These are phyloP conservation scores for Incumbomyces delicatus DNA, from an alignment of 2,329 filamentous ascomycete species.

Conservation along the genomic window DNA sequence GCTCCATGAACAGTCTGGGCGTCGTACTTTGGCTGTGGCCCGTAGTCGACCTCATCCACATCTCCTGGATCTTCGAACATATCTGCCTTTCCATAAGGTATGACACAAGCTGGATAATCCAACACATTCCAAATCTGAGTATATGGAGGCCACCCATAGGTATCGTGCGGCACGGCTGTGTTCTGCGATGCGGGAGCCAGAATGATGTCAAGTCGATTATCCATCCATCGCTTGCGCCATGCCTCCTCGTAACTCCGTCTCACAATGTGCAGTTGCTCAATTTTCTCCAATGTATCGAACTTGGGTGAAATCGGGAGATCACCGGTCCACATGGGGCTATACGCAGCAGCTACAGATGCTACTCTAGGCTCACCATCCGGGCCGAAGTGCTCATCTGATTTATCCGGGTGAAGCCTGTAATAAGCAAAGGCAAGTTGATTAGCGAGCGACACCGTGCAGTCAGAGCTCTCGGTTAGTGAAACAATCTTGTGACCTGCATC, in stretches of 20 bases:
- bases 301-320: background rate
- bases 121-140: conserved; percentile 7
- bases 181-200: conserved; percentile 3
- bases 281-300: background rate
- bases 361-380: conserved; percentile 1
- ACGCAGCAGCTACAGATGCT: conserved; percentile 5
- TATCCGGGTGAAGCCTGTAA: too few species aligned
- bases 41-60: background rate
- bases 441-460: too few species aligned
- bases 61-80: conserved; percentile 29
- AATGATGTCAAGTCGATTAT: background rate
- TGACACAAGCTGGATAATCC: conserved; percentile 40
- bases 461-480: too few species aligned
- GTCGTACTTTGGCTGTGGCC: conserved; percentile 11
- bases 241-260: background rate
- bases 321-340: conserved; percentile 5
- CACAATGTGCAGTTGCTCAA: background rate
- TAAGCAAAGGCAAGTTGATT: too few species aligned
- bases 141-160: conserved; percentile 11
- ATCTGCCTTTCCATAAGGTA: conserved; percentile 37
- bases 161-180: conserved; percentile 6
- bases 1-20: conserved; percentile 22
- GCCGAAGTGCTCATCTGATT: conserved; percentile 16
- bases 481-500: too few species aligned
- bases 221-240: conserved; percentile 5